Percentiles rank a stretch among this genome's conserved stretches.
phyloP scores from a whole-genome alignment of 2,329 filamentous ascomycete genomes.

The Paracamarosporium sp. region DNA sequence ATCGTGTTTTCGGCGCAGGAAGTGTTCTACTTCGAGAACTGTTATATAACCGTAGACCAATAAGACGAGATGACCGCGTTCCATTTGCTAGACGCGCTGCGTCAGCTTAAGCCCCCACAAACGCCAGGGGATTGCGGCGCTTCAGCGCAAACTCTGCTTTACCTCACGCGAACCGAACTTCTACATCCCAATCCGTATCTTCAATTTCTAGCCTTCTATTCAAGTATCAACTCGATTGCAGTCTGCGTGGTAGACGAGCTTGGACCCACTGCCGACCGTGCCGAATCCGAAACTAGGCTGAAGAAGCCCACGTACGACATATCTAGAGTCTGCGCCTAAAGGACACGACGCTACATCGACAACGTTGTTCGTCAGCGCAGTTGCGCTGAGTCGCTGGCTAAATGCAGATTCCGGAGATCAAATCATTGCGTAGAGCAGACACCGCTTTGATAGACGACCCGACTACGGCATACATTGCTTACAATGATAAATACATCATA shows the following conservation, averaged over 20 bases:
- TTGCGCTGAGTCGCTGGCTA: background rate
- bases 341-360: constrained; percentile 5
- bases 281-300: constrained; percentile 24
- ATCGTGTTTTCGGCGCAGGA: background rate
- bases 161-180: background rate
- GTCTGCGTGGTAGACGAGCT: constrained; percentile 3
- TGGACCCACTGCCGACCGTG: constrained; percentile 19
- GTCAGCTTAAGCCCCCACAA: constrained; percentile 5
- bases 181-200: background rate
- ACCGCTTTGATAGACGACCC: constrained; percentile 32
- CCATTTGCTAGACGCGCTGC: background rate
- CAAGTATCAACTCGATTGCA: background rate
- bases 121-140: background rate
- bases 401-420: constrained; percentile 18
- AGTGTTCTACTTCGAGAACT: background rate
- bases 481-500: constrained; percentile 42
- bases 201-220: background rate
- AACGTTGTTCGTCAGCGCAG: constrained; percentile 2
- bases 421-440: constrained; percentile 28
- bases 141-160: background rate
- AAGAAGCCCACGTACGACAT: constrained; percentile 8
- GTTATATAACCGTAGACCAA: background rate
- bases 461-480: constrained; percentile 29
- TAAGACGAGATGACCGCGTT: background rate
- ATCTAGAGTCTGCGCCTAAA: constrained; percentile 14